Evolutionary conservation across 306 rosid species (phyloP).

Genomic region (Prinsepia uniflora): DNA sequence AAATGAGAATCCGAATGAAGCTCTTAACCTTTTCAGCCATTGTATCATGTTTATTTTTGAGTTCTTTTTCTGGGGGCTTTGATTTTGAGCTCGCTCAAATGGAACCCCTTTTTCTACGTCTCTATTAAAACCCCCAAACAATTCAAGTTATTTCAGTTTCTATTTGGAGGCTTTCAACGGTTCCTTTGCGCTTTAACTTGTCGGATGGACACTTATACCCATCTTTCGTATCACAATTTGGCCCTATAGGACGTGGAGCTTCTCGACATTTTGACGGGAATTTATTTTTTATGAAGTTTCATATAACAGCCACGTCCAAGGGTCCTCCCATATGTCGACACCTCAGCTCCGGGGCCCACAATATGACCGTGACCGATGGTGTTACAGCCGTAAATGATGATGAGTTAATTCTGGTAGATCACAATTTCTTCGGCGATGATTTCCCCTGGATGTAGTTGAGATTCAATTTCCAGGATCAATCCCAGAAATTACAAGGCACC

Average conservation of each 20-base stretch:
- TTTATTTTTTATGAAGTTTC: neutral
- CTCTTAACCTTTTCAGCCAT: conserved; percentile 53
- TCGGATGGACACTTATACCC: conserved; percentile 35
- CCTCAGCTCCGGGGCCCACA: conserved; percentile 18
- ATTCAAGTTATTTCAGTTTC: neutral
- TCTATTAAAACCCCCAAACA: neutral
- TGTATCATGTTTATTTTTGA: conserved; percentile 35
- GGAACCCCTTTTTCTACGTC: neutral
- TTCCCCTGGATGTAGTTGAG: neutral
- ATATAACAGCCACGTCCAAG: conserved; percentile 34
- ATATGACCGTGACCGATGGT: neutral
- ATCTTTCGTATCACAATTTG: neutral
- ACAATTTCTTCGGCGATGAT: neutral
- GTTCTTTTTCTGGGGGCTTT: conserved; percentile 2
- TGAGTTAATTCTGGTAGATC: neutral
- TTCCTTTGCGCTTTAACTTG: neutral
- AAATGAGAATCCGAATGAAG: conserved; percentile 65
- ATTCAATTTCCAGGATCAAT: too few relatives aligned
- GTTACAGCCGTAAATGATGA: neutral
- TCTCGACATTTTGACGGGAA: conserved; percentile 19
- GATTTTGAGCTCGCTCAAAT: neutral
- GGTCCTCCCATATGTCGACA: conserved; percentile 44
- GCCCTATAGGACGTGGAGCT: conserved; percentile 3
- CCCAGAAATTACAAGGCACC: too few relatives aligned
- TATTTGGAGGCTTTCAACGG: conserved; percentile 25